Base-by-base conservation (phyloP, 495 filamentous ascomycete species). In the Lasiosphaeris hirsuta region DNA sequence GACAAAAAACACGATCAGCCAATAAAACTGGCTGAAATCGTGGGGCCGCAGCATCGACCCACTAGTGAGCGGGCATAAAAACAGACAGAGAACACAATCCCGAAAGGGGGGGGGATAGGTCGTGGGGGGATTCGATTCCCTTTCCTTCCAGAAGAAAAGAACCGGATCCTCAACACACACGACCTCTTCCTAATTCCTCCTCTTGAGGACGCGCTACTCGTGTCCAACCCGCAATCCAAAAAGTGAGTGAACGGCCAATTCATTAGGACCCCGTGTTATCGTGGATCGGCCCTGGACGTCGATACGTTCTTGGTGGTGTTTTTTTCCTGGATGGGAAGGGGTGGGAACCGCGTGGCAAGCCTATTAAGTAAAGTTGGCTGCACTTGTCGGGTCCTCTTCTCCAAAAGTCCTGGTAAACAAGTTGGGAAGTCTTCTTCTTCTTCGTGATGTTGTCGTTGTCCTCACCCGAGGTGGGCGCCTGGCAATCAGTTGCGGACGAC, bases 401-500 rank as follows among this genome's bases (percentile, higher is more conserved):
- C 23, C 23, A 30, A 5, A 54, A 63, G 54, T 66, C 58, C 17
- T 56, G 50, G 23, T 5, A 42, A 37, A 5, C 48, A 42, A 38
- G 36, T 63, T 61, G 43, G 37, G 40, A 62, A 50, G 60, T 63
- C 57, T 34, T 54, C 47, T 58, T 65, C 57, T 66, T 62, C 42
- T 10, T 30, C 2, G 5, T 30, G 23, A 5, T 30, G 23, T 2
- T 30, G 23, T 30, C 23, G 23, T 56, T 61, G 40, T 61, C 58
- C 65, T 72, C 63, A 56, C 65, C 63, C 69, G 62, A 65, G 63
- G 61, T 51, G 49, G 56, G 57, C 35, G 45, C 36, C 39, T 48
- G 61, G 61, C 54, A 59, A 51, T 69, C 56, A 78, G 52, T 68
- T 61, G 62, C 86, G 82, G 56, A 93, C 84, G 65, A 92, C 84